These are phyloP conservation scores for Trichoderma sp. DNA, from an alignment of 2,329 filamentous ascomycete species.

Conservation along the genomic window DNA sequence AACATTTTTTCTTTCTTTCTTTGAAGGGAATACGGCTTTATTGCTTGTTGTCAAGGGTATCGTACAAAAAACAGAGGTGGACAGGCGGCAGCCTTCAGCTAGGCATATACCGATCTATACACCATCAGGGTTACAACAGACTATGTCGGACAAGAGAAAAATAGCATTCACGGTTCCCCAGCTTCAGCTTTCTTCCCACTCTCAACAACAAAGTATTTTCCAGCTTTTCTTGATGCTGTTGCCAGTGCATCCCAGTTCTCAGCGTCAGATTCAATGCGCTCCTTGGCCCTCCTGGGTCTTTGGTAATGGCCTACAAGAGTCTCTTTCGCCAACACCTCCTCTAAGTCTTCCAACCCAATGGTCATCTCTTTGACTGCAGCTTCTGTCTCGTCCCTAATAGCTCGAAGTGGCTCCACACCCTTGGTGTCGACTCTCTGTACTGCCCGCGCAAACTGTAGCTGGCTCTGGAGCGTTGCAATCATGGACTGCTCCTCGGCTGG, in stretches of 20 bases:
- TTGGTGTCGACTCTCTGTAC: conserved; percentile 78
- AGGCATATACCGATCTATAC: background rate
- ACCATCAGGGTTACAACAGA: background rate
- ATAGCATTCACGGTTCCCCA: conserved; percentile 6
- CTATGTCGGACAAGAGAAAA: background rate
- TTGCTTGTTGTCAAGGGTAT: conserved; percentile 16
- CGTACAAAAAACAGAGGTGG: background rate
- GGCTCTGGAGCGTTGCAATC: conserved; percentile 73
- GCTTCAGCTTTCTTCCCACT: conserved; percentile 48
- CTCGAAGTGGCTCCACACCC: conserved; percentile 70
- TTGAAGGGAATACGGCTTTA: background rate
- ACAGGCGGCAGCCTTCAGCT: background rate
- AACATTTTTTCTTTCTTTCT: background rate
- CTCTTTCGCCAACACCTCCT: conserved; percentile 60
- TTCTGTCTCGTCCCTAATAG: conserved; percentile 78
- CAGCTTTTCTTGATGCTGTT: conserved; percentile 64
- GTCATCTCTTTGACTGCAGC: conserved; percentile 61
- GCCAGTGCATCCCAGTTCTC: conserved; percentile 72
- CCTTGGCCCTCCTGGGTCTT: conserved; percentile 44
- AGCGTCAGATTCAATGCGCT: conserved; percentile 44
- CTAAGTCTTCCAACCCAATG: conserved; percentile 59
- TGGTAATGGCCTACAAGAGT: conserved; percentile 57
- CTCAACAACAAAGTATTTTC: conserved; percentile 77
- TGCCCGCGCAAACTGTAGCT: conserved; percentile 87
- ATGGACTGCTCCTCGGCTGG: conserved; percentile 66